Conservation (phyloP, 78 protist species). For the Tieghemostelium lacteum region DNA sequence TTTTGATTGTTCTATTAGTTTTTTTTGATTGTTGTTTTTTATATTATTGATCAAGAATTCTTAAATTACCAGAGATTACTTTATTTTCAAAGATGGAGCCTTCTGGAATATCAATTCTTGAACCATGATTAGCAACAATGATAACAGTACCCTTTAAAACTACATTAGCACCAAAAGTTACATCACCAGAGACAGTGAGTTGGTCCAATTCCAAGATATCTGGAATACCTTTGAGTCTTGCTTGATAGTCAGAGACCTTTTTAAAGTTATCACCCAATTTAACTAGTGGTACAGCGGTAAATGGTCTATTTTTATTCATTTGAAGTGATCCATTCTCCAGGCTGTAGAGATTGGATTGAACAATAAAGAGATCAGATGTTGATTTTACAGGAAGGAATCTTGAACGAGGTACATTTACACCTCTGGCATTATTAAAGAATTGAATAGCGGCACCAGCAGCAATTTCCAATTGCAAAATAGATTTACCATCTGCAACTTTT, state of each 20-base stretch:
- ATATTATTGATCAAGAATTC: slow-evolving; percentile 87
- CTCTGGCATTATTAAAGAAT: slow-evolving; percentile 88
- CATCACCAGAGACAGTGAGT: slow-evolving; percentile 96
- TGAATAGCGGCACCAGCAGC: slow-evolving; percentile 98
- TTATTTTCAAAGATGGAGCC: slow-evolving; percentile 94
- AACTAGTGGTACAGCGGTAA: slow-evolving; percentile 89
- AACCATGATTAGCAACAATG: slow-evolving; percentile 89
- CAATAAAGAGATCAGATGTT: slow-evolving; percentile 92
- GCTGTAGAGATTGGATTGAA: slow-evolving; percentile 93
- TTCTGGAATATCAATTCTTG: slow-evolving; percentile 89
- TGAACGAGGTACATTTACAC: slow-evolving; percentile 94
- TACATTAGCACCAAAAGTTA: slow-evolving; percentile 90
- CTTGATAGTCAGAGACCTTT: slow-evolving; percentile 82
- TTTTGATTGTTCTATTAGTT: too few species aligned
- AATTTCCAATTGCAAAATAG: slow-evolving; percentile 97
- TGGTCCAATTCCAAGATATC: slow-evolving; percentile 91
- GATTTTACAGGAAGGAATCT: slow-evolving; percentile 99
- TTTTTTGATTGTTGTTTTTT: background rate
- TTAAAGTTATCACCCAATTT: slow-evolving; percentile 92
- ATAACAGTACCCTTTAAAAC: slow-evolving; percentile 90
- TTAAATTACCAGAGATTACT: slow-evolving; percentile 88
- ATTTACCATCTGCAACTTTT: slow-evolving; percentile 89
- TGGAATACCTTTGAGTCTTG: slow-evolving; percentile 87
- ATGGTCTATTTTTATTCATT: slow-evolving; percentile 80
- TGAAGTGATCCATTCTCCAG: slow-evolving; percentile 82